phyloP scores from a whole-genome alignment of 2,329 filamentous ascomycete genomes.

The Paracamarosporium sp. region DNA sequence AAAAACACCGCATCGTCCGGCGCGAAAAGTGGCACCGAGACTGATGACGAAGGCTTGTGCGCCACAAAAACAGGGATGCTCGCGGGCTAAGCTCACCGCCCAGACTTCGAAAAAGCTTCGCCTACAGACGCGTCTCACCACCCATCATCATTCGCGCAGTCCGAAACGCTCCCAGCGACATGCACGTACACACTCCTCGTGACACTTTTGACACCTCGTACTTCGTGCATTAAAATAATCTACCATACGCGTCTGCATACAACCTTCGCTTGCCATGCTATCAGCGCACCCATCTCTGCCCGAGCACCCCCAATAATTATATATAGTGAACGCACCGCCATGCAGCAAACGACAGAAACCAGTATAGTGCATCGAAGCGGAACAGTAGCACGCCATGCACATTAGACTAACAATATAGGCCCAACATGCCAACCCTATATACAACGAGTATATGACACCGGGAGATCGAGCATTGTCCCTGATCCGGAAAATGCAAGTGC shows the following conservation, averaged over 20 bases:
- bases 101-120: conserved; percentile 19
- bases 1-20: background rate
- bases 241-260: background rate
- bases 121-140: conserved; percentile 12
- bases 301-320: conserved; percentile 1
- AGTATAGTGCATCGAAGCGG: conserved; percentile 1
- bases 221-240: conserved; percentile 21
- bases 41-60: background rate
- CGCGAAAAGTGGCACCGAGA: background rate
- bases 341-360: conserved; percentile 1
- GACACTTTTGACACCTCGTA: conserved; percentile 8
- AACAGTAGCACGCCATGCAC: background rate
- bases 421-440: conserved; percentile 13
- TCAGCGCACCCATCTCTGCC: background rate
- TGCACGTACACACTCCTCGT: background rate
- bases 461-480: background rate
- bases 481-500: background rate
- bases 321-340: conserved; percentile 4
- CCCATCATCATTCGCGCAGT: background rate
- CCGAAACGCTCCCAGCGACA: background rate
- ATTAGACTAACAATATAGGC: conserved; percentile 1
- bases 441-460: conserved; percentile 9
- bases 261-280: background rate
- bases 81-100: conserved; percentile 20
- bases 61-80: conserved; percentile 2